Evolutionary conservation across 768 basidiomycete genomes (phyloP).

Genomic region (Collybia sp.): DNA sequence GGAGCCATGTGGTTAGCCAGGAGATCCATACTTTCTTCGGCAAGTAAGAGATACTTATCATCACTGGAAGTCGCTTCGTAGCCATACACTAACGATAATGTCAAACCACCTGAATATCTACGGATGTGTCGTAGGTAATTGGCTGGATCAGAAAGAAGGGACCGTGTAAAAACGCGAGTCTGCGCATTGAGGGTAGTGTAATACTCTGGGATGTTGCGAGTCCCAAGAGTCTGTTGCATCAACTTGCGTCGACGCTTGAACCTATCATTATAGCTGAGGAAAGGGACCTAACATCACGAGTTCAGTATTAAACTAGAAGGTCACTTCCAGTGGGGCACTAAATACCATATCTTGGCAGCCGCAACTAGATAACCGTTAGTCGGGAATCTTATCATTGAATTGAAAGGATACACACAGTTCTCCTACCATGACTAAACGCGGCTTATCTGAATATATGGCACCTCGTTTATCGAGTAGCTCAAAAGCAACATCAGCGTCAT

Average conservation of each 20-base stretch:
- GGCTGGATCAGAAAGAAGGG: constrained; percentile 1
- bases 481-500: constrained; percentile 13
- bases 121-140: constrained; percentile 7
- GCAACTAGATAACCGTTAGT: too few relatives aligned
- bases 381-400: too few relatives aligned
- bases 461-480: constrained; percentile 26
- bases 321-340: too few relatives aligned
- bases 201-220: constrained; percentile 5
- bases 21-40: constrained; percentile 19
- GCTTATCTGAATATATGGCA: constrained; percentile 17
- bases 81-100: constrained; percentile 43
- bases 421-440: constrained; percentile 7
- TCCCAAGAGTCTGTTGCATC: constrained; percentile 6
- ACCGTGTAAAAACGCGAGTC: constrained; percentile 4
- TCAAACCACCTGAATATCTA: constrained; percentile 30
- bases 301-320: too few relatives aligned
- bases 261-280: constrained; percentile 3
- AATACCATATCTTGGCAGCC: too few relatives aligned
- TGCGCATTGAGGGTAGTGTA: constrained; percentile 5
- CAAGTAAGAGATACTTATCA: constrained; percentile 21
- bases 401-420: too few relatives aligned
- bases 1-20: constrained; percentile 18
- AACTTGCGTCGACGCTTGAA: constrained; percentile 8
- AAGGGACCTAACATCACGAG: constrained; percentile 3
- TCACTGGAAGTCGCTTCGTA: constrained; percentile 22